Percentiles rank a stretch among this genome's conserved stretches.
Conservation (phyloP, 225 moss, liverwort and hornwort species). For the Pleurozium schreberi region DNA sequence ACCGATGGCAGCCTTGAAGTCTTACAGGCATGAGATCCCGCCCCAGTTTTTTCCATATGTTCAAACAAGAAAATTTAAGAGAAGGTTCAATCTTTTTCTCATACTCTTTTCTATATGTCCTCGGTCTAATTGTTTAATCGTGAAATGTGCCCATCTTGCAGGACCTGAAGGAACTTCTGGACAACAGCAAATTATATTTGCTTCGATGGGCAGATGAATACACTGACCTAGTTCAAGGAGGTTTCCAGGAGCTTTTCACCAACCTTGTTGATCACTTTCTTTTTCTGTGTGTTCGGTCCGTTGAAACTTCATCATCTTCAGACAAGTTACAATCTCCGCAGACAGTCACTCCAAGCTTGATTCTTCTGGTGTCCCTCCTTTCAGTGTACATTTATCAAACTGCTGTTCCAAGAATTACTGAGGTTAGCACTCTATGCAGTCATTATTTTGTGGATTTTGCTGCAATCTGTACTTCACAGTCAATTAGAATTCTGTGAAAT, state of each 20-base stretch:
- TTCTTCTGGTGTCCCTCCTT: slow-evolving; percentile 85
- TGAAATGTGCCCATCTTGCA: slow-evolving; percentile 18
- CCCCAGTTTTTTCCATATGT: neutral
- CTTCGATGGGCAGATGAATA: slow-evolving; percentile 83
- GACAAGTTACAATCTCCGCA: slow-evolving; percentile 37
- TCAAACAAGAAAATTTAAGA: neutral
- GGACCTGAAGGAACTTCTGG: slow-evolving; percentile 88
- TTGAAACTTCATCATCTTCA: slow-evolving; percentile 27
- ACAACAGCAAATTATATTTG: slow-evolving; percentile 58
- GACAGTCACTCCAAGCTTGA: slow-evolving; percentile 56
- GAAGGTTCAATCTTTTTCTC: neutral
- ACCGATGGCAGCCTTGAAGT: slow-evolving; percentile 43
- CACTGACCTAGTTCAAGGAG: slow-evolving; percentile 84
- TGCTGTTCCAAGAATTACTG: slow-evolving; percentile 93
- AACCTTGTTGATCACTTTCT: slow-evolving; percentile 83
- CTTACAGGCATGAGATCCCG: slow-evolving; percentile 24
- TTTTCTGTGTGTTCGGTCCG: slow-evolving; percentile 55
- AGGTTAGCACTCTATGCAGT: slow-evolving; percentile 32
- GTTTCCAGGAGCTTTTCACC: slow-evolving; percentile 89
- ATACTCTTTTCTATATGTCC: neutral
- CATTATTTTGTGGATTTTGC: neutral
- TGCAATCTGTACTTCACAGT: neutral
- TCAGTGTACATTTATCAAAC: slow-evolving; percentile 92
- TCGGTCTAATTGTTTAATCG: neutral
- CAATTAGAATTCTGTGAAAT: neutral